Evolutionary conservation across 148 eudicot genomes (phyloP).

Genomic region (Spergularia marina): DNA sequence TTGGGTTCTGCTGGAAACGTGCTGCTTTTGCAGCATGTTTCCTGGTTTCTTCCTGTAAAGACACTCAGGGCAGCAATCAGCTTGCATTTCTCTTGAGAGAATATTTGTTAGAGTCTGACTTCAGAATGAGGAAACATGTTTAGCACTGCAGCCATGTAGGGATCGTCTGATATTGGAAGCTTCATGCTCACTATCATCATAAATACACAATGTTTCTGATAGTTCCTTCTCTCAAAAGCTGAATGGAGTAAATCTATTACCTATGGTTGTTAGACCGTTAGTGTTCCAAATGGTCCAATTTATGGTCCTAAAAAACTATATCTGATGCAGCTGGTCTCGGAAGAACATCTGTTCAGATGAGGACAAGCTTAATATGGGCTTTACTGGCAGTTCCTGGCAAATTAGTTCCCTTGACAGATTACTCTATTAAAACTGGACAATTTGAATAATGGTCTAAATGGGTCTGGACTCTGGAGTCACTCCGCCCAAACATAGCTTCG

Average conservation of each 20-base stretch:
- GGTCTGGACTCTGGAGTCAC: no score
- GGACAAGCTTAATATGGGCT: no score
- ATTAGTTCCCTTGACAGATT: no score
- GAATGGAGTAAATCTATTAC: background rate
- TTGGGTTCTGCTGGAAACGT: constrained; percentile 1
- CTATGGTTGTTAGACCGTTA: no score
- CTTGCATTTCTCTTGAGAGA: background rate
- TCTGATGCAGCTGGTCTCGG: no score
- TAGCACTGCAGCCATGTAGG: background rate
- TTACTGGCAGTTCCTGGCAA: no score
- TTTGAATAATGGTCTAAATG: no score
- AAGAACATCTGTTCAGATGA: no score
- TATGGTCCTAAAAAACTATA: no score
- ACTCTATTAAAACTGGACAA: no score
- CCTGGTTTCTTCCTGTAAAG: background rate
- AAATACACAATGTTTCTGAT: background rate
- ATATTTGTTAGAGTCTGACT: background rate
- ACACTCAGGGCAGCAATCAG: background rate
- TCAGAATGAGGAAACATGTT: background rate
- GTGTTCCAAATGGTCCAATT: no score
- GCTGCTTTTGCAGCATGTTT: background rate
- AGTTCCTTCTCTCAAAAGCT: background rate
- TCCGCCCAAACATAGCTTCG: no score
- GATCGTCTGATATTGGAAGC: background rate
- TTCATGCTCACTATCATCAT: background rate